Conservation (phyloP, 164 flowering plant species). For the Dillenia suffruticosa region DNA sequence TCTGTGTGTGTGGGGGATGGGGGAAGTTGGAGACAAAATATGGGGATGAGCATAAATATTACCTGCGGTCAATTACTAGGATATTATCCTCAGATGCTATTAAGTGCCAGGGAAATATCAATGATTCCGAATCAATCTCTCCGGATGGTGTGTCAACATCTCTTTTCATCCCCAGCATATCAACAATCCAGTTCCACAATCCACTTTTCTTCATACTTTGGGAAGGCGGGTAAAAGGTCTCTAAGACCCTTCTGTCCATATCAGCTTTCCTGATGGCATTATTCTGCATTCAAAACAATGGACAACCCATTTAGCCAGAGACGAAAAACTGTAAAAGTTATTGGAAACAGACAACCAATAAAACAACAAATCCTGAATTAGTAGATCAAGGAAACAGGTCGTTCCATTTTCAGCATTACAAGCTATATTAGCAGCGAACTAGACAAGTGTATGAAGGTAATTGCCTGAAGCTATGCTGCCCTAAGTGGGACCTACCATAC, state of each 20-base stretch:
- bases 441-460: background rate
- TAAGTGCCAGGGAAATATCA: conserved; percentile 84
- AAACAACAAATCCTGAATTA: too few species aligned
- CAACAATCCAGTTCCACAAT: conserved; percentile 70
- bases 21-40: background rate
- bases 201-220: conserved; percentile 28
- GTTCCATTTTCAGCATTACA: background rate
- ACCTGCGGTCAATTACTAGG: conserved; percentile 68
- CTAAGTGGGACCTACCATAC: too few species aligned
- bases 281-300: conserved; percentile 48
- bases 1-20: too few species aligned
- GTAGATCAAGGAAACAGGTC: too few species aligned
- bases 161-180: conserved; percentile 49
- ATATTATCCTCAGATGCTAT: conserved; percentile 41
- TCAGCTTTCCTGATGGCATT: conserved; percentile 92
- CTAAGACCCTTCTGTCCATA: conserved; percentile 59
- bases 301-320: too few species aligned
- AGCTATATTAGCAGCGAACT: background rate
- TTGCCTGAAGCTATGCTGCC: too few species aligned
- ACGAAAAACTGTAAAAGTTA: too few species aligned
- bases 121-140: conserved; percentile 33
- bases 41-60: conserved; percentile 6
- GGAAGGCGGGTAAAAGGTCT: conserved; percentile 58
- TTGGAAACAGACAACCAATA: too few species aligned
- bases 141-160: conserved; percentile 27